Evolutionary conservation across 257 asterid species (phyloP).

Genomic region (Pogostemon cablin): DNA sequence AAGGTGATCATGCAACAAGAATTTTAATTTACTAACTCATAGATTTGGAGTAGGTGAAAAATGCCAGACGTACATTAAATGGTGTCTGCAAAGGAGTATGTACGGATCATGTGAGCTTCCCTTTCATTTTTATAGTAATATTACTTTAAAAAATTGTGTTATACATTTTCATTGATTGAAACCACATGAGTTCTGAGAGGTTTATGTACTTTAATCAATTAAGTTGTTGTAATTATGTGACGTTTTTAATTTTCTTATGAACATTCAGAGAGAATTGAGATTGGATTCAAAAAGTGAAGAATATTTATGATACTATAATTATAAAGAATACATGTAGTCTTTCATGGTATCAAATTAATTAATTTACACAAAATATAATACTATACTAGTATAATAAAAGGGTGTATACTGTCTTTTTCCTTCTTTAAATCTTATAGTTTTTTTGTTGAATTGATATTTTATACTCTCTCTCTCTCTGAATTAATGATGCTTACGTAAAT

Average conservation of each 20-base stretch:
- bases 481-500: too few relatives aligned
- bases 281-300: background rate
- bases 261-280: background rate
- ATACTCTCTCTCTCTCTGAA: too few relatives aligned
- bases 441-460: too few relatives aligned
- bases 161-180: slow-evolving; percentile 28
- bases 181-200: slow-evolving; percentile 39
- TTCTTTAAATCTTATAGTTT: too few relatives aligned
- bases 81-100: slow-evolving; percentile 11
- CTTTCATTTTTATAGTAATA: slow-evolving; percentile 18
- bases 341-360: too few relatives aligned
- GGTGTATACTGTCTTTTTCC: background rate
- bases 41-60: slow-evolving; percentile 33
- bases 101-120: slow-evolving; percentile 40
- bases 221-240: background rate
- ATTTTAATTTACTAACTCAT: background rate
- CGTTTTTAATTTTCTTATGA: background rate
- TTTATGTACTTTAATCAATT: background rate
- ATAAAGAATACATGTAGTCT: too few relatives aligned
- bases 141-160: too few relatives aligned
- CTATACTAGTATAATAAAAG: background rate
- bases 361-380: too few relatives aligned
- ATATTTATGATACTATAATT: background rate
- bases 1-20: slow-evolving; percentile 21
- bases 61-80: slow-evolving; percentile 34